phyloP scores from a whole-genome alignment of 1,284 basidiomycete species.

The Fomitopsis schrenkii region DNA sequence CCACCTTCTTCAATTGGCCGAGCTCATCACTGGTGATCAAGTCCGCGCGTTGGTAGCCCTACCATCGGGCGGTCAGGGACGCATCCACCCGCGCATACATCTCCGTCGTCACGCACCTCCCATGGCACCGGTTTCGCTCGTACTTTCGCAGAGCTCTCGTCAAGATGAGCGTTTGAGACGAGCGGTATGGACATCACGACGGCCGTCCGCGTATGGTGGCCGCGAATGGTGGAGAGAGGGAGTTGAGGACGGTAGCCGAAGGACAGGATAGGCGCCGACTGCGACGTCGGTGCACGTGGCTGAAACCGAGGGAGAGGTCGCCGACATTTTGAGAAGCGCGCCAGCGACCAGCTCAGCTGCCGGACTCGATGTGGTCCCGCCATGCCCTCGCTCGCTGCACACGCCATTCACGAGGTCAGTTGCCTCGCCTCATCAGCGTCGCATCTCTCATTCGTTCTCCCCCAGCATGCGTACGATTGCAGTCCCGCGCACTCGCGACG shows the following conservation, averaged over 20 bases:
- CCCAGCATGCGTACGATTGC: constrained; percentile 17
- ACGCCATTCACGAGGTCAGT: constrained; percentile 27
- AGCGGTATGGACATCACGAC: constrained; percentile 72
- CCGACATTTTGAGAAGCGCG: constrained; percentile 11
- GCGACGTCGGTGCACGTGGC: constrained; percentile 6
- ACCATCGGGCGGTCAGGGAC: constrained; percentile 26
- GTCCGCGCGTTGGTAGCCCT: constrained; percentile 91
- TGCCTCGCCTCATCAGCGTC: not conserved
- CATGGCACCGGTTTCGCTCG: constrained; percentile 90
- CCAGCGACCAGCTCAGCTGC: not conserved
- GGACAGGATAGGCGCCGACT: not conserved
- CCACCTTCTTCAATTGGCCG: constrained; percentile 85
- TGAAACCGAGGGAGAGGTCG: not conserved
- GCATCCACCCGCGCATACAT: not conserved
- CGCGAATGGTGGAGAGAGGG: not conserved
- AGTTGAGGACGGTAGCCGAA: not conserved
- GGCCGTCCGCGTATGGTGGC: not conserved
- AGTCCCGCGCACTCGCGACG: constrained; percentile 27
- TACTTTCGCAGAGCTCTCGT: constrained; percentile 85
- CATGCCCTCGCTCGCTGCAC: constrained; percentile 31
- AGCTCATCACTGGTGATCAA: constrained; percentile 89
- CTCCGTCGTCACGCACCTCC: constrained; percentile 60
- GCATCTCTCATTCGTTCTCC: not conserved
- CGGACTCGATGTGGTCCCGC: constrained; percentile 31
- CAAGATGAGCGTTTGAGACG: constrained; percentile 85